Conservation (phyloP, 805 yeast genomes). For the Pichia nakasei region DNA sequence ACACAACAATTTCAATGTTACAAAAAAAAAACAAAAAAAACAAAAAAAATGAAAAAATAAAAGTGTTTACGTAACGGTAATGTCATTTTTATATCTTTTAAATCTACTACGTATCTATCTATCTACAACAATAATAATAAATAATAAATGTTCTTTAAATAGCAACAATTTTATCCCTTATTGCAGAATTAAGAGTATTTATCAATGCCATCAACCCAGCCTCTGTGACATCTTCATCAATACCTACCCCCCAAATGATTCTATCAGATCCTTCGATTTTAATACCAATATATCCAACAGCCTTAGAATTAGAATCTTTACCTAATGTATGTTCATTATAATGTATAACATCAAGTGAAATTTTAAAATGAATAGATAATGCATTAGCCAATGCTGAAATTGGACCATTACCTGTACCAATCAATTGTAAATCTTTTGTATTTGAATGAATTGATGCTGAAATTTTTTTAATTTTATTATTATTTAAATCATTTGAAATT, state of each 20-base stretch:
- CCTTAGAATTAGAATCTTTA: conserved; percentile 57
- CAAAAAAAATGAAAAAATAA: too few species aligned
- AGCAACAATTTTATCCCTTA: conserved; percentile 17
- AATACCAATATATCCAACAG: conserved; percentile 57
- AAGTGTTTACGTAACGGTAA: too few species aligned
- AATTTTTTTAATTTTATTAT: conserved; percentile 38
- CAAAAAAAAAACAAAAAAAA: too few species aligned
- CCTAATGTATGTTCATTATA: conserved; percentile 81
- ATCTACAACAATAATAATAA: too few species aligned
- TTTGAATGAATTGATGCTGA: conserved; percentile 41
- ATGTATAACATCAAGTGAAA: conserved; percentile 50
- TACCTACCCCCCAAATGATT: conserved; percentile 48
- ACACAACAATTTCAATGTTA: too few species aligned
- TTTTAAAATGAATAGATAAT: conserved; percentile 37
- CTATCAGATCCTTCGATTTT: conserved; percentile 4
- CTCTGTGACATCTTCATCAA: conserved; percentile 47
- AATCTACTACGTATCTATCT: too few species aligned
- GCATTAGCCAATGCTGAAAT: conserved; percentile 68
- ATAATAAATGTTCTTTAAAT: neutral
- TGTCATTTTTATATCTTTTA: too few species aligned
- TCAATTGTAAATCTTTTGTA: conserved; percentile 22
- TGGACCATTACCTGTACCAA: conserved; percentile 76
- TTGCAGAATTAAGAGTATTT: conserved; percentile 35
- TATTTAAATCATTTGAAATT: conserved; percentile 28
- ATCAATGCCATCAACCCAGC: conserved; percentile 44